Percentiles rank a stretch among this genome's conserved stretches.
phyloP scores from a whole-genome alignment of 768 basidiomycete genomes.

The Tricholoma saponaceum region DNA sequence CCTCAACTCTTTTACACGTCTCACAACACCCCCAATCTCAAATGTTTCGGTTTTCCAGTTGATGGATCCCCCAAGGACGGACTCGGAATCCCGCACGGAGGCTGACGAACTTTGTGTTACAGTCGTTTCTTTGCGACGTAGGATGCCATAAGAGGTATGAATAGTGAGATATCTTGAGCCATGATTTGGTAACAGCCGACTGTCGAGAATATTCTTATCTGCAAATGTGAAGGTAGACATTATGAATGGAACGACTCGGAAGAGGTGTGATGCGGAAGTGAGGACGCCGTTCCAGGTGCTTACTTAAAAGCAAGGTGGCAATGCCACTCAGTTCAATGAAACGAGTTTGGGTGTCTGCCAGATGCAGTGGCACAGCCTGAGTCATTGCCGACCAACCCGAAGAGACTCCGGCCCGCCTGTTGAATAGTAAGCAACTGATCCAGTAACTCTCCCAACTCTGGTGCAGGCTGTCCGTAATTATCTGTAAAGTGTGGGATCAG shows the following conservation, averaged over 20 bases:
- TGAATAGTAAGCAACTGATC: too few species aligned
- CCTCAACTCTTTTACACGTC: slow-evolving; percentile 4
- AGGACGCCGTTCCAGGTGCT: too few species aligned
- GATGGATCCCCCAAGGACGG: slow-evolving; percentile 4
- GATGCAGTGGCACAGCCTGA: too few species aligned
- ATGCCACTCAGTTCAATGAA: too few species aligned
- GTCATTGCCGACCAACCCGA: too few species aligned
- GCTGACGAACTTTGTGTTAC: neutral
- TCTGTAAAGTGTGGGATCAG: too few species aligned
- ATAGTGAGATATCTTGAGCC: neutral
- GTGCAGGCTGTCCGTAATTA: too few species aligned
- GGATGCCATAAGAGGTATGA: neutral
- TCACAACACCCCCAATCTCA: slow-evolving; percentile 3
- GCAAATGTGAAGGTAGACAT: neutral
- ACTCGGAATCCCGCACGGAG: neutral
- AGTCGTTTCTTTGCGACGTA: neutral
- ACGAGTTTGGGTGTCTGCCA: too few species aligned
- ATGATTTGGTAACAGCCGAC: neutral
- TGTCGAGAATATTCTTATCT: neutral
- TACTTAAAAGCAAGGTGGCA: too few species aligned
- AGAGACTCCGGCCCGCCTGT: too few species aligned
- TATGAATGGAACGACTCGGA: neutral
- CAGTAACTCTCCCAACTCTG: too few species aligned
- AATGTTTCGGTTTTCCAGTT: slow-evolving; percentile 9
- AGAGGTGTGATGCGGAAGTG: too few species aligned